A percentile compares a stretch with the other conserved stretches of the same genome.
phyloP scores from a whole-genome alignment of 805 yeast species.

The Torulaspora indica region DNA sequence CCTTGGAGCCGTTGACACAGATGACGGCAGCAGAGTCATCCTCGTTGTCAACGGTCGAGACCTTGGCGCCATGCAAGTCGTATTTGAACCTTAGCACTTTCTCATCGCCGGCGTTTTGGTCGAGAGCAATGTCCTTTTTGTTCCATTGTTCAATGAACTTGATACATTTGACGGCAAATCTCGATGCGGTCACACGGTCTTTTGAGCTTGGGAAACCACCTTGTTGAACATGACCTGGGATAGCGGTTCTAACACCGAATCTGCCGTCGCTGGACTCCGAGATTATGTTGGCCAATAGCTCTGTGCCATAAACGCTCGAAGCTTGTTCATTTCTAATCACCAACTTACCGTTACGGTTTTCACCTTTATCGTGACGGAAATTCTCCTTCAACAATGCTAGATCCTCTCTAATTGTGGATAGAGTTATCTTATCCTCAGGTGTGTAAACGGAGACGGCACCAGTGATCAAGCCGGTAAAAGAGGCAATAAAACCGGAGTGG shows the following conservation, averaged over 20 bases:
- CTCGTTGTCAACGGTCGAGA: conserved; percentile 42
- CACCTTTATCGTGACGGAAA: conserved; percentile 70
- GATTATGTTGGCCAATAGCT: conserved; percentile 76
- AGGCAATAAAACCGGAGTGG: conserved; percentile 88
- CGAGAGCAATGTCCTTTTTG: conserved; percentile 31
- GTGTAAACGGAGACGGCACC: conserved; percentile 91
- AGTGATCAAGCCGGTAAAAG: conserved; percentile 74
- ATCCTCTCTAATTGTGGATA: conserved; percentile 70
- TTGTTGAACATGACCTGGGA: conserved; percentile 98
- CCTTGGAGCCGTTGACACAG: conserved; percentile 64
- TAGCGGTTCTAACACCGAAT: conserved; percentile 89
- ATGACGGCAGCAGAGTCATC: conserved; percentile 53
- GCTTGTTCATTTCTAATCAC: conserved; percentile 81
- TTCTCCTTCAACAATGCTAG: conserved; percentile 62
- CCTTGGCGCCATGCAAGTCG: conserved; percentile 44
- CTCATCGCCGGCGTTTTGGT: conserved; percentile 36
- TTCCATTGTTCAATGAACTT: conserved; percentile 75
- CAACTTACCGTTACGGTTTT: conserved; percentile 78
- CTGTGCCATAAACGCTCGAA: conserved; percentile 74
- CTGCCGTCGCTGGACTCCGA: conserved; percentile 68
- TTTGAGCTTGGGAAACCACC: conserved; percentile 94
- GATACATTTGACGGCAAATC: conserved; percentile 86
- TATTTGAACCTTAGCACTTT: conserved; percentile 50
- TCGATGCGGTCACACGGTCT: conserved; percentile 84
- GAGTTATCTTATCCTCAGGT: conserved; percentile 76